Percentiles rank a stretch among this genome's conserved stretches.
These are phyloP conservation scores for Sporothrix dimorphospora DNA, from an alignment of 2,329 filamentous ascomycete genomes.

Conservation along the genomic window DNA sequence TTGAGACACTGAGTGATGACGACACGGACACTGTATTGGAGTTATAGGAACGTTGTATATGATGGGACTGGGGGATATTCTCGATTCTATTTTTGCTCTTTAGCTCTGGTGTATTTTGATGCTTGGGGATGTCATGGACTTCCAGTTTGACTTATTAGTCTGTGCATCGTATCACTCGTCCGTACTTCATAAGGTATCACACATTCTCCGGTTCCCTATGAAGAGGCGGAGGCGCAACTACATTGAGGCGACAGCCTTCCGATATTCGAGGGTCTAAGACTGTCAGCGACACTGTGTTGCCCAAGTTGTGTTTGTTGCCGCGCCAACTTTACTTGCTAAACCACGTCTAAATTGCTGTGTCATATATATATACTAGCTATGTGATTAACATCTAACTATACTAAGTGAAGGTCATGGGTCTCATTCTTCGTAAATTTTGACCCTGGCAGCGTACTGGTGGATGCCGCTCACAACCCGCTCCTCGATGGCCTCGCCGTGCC, in stretches of 20 bases:
- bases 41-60: slow-evolving; percentile 25
- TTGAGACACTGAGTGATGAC: slow-evolving; percentile 83
- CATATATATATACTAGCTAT: slow-evolving; percentile 5
- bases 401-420: neutral
- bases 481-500: slow-evolving; percentile 76
- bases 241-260: neutral
- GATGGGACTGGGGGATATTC: neutral
- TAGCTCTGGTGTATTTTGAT: neutral
- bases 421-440: slow-evolving; percentile 76
- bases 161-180: neutral
- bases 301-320: neutral
- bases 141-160: neutral
- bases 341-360: neutral
- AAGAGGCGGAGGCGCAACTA: neutral
- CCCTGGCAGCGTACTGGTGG: slow-evolving; percentile 75
- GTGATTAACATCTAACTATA: neutral
- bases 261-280: neutral
- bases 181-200: neutral
- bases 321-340: neutral
- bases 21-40: slow-evolving; percentile 48
- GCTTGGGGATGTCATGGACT: neutral
- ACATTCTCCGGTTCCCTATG: neutral
- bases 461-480: slow-evolving; percentile 83
- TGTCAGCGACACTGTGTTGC: neutral
- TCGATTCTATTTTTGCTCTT: neutral